These are phyloP conservation scores for Flaveria trinervia DNA, from an alignment of 129 eudicot species.

Conservation along the genomic window DNA sequence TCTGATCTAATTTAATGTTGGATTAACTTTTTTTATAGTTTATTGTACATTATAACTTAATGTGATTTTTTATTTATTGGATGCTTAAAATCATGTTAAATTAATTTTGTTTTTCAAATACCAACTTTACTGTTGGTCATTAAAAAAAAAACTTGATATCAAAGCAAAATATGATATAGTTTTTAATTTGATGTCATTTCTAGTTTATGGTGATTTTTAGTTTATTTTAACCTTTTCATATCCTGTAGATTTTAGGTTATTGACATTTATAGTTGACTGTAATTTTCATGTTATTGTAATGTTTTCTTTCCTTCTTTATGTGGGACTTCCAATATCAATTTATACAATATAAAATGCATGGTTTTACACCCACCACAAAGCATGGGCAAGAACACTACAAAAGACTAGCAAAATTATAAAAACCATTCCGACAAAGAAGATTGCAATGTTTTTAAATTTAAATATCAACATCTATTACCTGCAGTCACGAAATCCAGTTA, in stretches of 20 bases:
- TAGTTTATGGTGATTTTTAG: conserved; percentile 3
- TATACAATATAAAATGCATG: conserved; percentile 7
- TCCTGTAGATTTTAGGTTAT: background rate
- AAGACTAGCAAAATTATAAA: background rate
- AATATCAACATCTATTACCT: conserved; percentile 55
- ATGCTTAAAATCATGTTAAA: background rate
- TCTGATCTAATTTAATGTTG: background rate
- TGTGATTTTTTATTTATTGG: background rate
- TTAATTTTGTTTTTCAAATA: background rate
- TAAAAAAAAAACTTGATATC: background rate
- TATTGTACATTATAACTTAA: background rate
- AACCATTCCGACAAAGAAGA: background rate
- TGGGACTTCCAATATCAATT: background rate
- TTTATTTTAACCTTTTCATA: background rate
- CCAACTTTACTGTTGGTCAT: background rate
- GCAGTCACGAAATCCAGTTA: conserved; percentile 98
- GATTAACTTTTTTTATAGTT: background rate
- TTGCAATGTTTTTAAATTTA: background rate
- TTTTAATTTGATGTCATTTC: background rate
- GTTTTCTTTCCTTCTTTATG: background rate
- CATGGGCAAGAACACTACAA: background rate
- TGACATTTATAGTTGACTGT: background rate
- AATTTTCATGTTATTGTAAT: background rate
- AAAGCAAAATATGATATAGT: background rate
- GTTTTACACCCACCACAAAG: background rate